Base-by-base conservation (phyloP, 441 rosid genomes). In the Hura crepitans region DNA sequence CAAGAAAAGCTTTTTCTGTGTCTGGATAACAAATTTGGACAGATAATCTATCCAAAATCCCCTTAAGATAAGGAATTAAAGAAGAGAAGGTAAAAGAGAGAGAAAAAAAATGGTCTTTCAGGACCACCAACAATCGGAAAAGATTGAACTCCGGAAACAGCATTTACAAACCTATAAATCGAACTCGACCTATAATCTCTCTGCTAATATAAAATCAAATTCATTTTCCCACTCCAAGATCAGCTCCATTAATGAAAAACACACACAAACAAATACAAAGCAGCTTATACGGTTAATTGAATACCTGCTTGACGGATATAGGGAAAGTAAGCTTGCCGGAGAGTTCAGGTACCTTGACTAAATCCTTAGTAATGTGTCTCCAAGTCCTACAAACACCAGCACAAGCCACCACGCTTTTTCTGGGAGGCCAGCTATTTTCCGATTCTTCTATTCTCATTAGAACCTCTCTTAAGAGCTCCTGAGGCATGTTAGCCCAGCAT, bases 321-420 rank as follows among this genome's bases (percentile, higher is more conserved):
- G 99, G 99, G 55, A 92, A 95, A 13, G 97, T 92, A 81, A 95
- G 77, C 77, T 82, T 85, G 78, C 84, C 80, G 20, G 95, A 89
- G 35, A 86, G 28, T 70, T 95, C 97, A 13, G 92, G 96, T 35
- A 85, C 87, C 77, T 82, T 84, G 66, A 92, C 98, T 27, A 92
- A 82, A 66, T 95, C 99, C 83, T 87, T 89, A 79, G 82, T 83
- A 61, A 92, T 85, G 45, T 78, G 89, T 65, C 99, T 85, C 99
- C 99, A 95, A 64, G 85, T 88, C 78, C 89, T 73, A 80, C 99
- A 95, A 49, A 95, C 99, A 62, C 96, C 93, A n/a, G 97, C 93
- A 80, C 99, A 95, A 25, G 92, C 87, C 79, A 92, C 96, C 63
- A 92, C 98, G 68, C 82, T 89, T 82, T 81, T 86, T 77, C 99